Evolutionary conservation across 1,284 basidiomycete species (phyloP), one percentile per base, ranked within the genome.

Genomic region (Peniophora sp.): DNA sequence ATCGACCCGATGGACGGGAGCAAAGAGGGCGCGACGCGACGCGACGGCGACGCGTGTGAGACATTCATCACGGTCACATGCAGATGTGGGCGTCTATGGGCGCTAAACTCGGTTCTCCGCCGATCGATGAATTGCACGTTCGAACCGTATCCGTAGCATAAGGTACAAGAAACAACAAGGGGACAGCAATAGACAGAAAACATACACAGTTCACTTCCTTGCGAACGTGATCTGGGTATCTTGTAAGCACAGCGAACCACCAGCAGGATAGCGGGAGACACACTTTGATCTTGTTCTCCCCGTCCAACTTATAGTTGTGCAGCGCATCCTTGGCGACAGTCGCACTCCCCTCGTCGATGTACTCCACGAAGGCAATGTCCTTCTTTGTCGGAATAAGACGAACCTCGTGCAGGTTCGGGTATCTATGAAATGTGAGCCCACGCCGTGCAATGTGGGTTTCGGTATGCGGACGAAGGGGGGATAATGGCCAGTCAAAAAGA

Each of bases 311-410:
- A 80, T 93, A 94, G 66, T 97, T 96, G 79, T 97, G 93, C 63
- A 97, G 69, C 22, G 91, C 92, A 59, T 97, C 93, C 68, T 95
- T 95, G 27, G 94, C 94, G 36, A 88, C 81, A 14, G 81, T 85
- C n/a, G 93, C 88, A 56, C 86, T 89, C 41, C 74, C 79, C 66
- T 97, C 94, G 82, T 97, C 93, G 63, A 84, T 65, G 62, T 88
- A 97, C 67, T 97, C 94, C 68, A 97, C 92, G 75, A 97, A 97
- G 1, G 94, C 94, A 59, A 97, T 97, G 65, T 95, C 93, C 65
- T 87, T 87, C 70, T 96, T 93, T 47, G 92, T 92, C 34, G 94
- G 92, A 64, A 97, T 95, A 59, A 94, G 92, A 74, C 94, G 92
- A 16, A 97, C 93, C 78, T 97, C 92, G 80, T 93, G 69, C 53